Evolutionary conservation across 768 basidiomycete genomes (phyloP).

Genomic region (Postia placenta): DNA sequence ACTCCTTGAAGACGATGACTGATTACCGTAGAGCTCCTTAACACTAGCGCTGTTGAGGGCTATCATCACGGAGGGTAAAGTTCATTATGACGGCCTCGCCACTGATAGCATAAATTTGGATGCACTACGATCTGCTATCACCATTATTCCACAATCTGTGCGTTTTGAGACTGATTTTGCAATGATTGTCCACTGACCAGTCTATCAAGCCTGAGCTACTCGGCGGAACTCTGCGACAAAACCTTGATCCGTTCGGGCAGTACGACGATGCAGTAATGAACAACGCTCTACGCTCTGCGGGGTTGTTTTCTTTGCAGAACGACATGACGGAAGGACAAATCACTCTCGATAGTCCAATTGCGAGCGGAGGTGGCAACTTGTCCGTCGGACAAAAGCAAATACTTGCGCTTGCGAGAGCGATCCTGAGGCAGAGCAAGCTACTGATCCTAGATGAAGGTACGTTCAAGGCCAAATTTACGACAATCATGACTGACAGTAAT

Average conservation of each 20-base stretch:
- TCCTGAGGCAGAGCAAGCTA: conserved; percentile 49
- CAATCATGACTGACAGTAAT: background rate
- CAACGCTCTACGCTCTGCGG: conserved; percentile 41
- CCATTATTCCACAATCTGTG: conserved; percentile 37
- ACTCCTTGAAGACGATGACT: background rate
- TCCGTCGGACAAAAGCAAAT: conserved; percentile 57
- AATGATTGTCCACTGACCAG: background rate
- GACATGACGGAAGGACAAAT: conserved; percentile 31
- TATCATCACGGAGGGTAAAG: conserved; percentile 42
- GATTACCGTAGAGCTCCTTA: conserved; percentile 40
- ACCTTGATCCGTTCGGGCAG: conserved; percentile 54
- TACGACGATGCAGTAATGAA: conserved; percentile 48
- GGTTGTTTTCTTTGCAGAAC: conserved; percentile 35
- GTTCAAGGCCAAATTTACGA: background rate
- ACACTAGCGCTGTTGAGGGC: conserved; percentile 44
- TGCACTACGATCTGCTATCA: conserved; percentile 38
- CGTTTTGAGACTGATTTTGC: conserved; percentile 3
- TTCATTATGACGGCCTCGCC: conserved; percentile 38
- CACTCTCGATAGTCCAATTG: conserved; percentile 39
- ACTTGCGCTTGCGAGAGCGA: conserved; percentile 52
- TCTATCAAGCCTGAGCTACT: conserved; percentile 40
- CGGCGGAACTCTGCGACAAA: conserved; percentile 48
- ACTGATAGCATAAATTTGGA: conserved; percentile 39
- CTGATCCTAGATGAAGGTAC: conserved; percentile 52
- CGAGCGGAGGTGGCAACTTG: conserved; percentile 39